A percentile compares a stretch with the other conserved stretches of the same genome.
Evolutionary conservation across 1,139 yeast genomes (phyloP).

Genomic region (Yamadazyma buinensis): DNA sequence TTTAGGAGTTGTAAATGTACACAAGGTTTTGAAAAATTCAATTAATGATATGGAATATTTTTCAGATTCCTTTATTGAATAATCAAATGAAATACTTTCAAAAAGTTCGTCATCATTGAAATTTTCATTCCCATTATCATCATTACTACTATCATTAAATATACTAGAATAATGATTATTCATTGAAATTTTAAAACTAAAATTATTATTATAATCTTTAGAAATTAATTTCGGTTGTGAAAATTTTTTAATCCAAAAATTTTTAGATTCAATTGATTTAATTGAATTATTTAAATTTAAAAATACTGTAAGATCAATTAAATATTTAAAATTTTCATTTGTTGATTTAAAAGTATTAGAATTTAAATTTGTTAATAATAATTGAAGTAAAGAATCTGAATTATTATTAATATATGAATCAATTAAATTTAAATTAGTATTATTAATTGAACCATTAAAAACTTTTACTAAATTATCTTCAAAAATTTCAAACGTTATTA

Average conservation of each 20-base stretch:
- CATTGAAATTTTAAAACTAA: slow-evolving; percentile 10
- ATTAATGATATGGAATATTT: slow-evolving; percentile 10
- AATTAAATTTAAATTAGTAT: slow-evolving; percentile 8
- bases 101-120: slow-evolving; percentile 8
- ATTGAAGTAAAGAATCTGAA: slow-evolving; percentile 6
- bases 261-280: slow-evolving; percentile 17
- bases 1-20: slow-evolving; percentile 1
- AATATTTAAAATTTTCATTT: slow-evolving; percentile 26
- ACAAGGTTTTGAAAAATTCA: slow-evolving; percentile 6
- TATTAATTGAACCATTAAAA: slow-evolving; percentile 9
- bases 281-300: slow-evolving; percentile 18
- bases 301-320: slow-evolving; percentile 25
- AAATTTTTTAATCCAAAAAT: slow-evolving; percentile 21
- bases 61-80: slow-evolving; percentile 10
- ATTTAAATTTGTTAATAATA: slow-evolving; percentile 7
- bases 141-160: slow-evolving; percentile 12
- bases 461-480: slow-evolving; percentile 13
- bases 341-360: slow-evolving; percentile 20
- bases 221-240: slow-evolving; percentile 1
- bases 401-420: slow-evolving; percentile 7
- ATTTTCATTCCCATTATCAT: slow-evolving; percentile 1
- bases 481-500: slow-evolving; percentile 7
- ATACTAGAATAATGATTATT: slow-evolving; percentile 20
- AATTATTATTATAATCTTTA: slow-evolving; percentile 2
- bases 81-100: slow-evolving; percentile 12